These are phyloP conservation scores for Rusavskia elegans DNA, from an alignment of 495 filamentous ascomycete genomes.

Conservation along the genomic window DNA sequence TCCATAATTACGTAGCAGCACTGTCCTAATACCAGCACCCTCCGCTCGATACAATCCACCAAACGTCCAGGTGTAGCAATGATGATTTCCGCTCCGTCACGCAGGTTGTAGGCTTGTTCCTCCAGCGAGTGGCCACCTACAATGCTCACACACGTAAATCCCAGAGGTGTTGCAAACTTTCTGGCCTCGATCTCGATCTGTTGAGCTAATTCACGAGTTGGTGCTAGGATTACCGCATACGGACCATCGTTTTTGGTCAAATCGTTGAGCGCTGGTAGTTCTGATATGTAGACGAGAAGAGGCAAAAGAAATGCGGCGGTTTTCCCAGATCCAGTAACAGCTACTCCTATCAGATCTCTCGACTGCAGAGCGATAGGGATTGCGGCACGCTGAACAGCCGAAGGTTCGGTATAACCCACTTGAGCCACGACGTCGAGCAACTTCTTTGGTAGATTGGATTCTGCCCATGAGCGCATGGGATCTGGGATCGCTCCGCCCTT, in stretches of 20 bases:
- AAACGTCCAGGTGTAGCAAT: constrained; percentile 96
- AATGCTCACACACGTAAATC: constrained; percentile 92
- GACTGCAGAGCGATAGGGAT: constrained; percentile 92
- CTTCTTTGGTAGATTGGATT: constrained; percentile 65
- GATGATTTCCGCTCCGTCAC: constrained; percentile 96
- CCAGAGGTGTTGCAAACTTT: constrained; percentile 83
- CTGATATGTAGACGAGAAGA: constrained; percentile 89
- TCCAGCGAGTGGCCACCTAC: constrained; percentile 93
- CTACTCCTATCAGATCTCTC: constrained; percentile 91
- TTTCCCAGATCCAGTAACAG: constrained; percentile 97
- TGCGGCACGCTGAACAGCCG: constrained; percentile 80
- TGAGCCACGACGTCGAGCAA: constrained; percentile 69
- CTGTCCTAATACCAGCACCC: constrained; percentile 79
- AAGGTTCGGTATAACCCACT: constrained; percentile 88
- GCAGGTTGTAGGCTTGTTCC: constrained; percentile 81
- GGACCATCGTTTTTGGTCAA: constrained; percentile 89
- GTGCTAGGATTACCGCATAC: constrained; percentile 90
- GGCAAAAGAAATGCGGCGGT: constrained; percentile 92
- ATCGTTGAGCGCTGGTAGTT: constrained; percentile 72
- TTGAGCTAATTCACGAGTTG: constrained; percentile 95
- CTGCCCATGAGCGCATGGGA: constrained; percentile 90
- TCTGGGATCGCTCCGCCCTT: constrained; percentile 86
- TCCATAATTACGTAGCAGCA: constrained; percentile 99
- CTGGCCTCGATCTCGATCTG: constrained; percentile 92
- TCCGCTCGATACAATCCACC: constrained; percentile 89